Conservation (phyloP, 78 protist genomes). For the Dictyostelium citrinum region DNA sequence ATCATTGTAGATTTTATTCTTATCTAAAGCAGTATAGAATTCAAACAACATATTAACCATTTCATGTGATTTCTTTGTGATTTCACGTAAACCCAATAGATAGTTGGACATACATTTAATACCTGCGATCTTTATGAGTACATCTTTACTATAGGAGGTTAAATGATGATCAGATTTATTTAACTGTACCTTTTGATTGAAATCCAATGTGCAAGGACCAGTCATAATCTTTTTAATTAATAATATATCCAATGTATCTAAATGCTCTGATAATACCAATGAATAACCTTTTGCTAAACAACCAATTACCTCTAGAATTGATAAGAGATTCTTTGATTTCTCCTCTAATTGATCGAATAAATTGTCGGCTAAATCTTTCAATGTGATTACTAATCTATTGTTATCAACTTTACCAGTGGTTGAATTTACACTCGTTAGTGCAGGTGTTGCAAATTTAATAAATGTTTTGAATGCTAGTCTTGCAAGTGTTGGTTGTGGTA, state of each 20-base stretch:
- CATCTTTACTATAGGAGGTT: constrained; percentile 27
- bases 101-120: constrained; percentile 38
- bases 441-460: not conserved
- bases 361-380: constrained; percentile 6
- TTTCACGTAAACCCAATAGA: constrained; percentile 10
- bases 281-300: constrained; percentile 18
- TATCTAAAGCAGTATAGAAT: not conserved
- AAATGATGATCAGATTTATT: not conserved
- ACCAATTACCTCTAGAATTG: constrained; percentile 26
- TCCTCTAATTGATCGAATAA: constrained; percentile 4
- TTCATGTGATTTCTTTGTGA: constrained; percentile 18
- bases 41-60: constrained; percentile 16
- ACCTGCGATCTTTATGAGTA: not conserved
- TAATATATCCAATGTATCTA: constrained; percentile 1
- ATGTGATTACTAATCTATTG: not conserved
- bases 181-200: not conserved
- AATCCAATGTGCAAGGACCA: constrained; percentile 19
- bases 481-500: constrained; percentile 33
- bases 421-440: not conserved
- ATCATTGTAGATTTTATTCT: not conserved
- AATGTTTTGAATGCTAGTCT: constrained; percentile 31
- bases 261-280: not conserved
- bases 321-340: constrained; percentile 15
- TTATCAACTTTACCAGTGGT: not conserved
- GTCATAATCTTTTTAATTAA: constrained; percentile 8